Percentiles rank a stretch among this genome's conserved stretches.
Evolutionary conservation across 148 eudicot genomes (phyloP).

Genomic region (Heliosperma pusillum): DNA sequence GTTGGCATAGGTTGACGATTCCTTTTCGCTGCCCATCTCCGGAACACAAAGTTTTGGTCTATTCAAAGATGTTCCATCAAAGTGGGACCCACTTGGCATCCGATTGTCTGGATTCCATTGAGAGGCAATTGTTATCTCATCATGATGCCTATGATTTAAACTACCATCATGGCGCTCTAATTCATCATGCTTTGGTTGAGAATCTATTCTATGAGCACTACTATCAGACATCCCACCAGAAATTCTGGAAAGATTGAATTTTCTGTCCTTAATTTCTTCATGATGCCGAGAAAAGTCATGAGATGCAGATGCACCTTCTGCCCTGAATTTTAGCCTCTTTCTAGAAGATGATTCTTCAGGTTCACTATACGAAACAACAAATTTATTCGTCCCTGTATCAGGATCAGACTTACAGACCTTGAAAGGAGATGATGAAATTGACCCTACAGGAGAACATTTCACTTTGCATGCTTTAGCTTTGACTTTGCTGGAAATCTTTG

Average conservation of each 20-base stretch:
- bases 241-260: slow-evolving; percentile 21
- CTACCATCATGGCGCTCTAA: slow-evolving; percentile 18
- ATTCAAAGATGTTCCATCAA: slow-evolving; percentile 19
- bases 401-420: slow-evolving; percentile 25
- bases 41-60: slow-evolving; percentile 18
- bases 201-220: slow-evolving; percentile 17
- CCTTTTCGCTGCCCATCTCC: slow-evolving; percentile 23
- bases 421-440: slow-evolving; percentile 39
- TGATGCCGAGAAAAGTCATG: slow-evolving; percentile 13
- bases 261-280: slow-evolving; percentile 25
- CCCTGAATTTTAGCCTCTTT: slow-evolving; percentile 22
- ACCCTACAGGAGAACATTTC: slow-evolving; percentile 35
- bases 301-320: slow-evolving; percentile 18
- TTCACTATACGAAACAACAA: slow-evolving; percentile 16
- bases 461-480: slow-evolving; percentile 26
- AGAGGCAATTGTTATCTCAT: slow-evolving; percentile 17
- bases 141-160: neutral
- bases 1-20: slow-evolving; percentile 17
- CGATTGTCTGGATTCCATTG: slow-evolving; percentile 21
- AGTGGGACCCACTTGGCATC: slow-evolving; percentile 19
- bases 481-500: slow-evolving; percentile 33
- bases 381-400: slow-evolving; percentile 28
- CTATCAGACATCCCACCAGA: slow-evolving; percentile 14
- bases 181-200: slow-evolving; percentile 12
- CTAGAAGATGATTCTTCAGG: slow-evolving; percentile 17